Conservation (phyloP, 805 yeast genomes). For the Pichia gijzeniarum region DNA sequence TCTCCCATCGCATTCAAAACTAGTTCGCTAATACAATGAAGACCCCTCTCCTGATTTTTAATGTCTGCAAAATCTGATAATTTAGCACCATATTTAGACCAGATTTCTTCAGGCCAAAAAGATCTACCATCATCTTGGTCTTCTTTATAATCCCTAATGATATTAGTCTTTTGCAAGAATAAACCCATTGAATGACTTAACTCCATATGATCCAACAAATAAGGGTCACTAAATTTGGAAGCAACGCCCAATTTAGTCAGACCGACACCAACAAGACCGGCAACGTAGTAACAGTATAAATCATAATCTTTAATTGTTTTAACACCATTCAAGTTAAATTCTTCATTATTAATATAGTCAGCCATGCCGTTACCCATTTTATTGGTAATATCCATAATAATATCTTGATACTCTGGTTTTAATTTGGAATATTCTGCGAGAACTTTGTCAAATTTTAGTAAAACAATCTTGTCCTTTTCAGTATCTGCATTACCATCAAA, state of each 20-base stretch:
- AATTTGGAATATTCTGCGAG: conserved; percentile 67
- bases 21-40: conserved; percentile 74
- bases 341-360: conserved; percentile 71
- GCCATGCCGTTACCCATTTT: conserved; percentile 99
- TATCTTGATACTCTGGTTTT: conserved; percentile 68
- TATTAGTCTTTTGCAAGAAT: conserved; percentile 91
- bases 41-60: conserved; percentile 46
- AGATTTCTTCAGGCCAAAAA: conserved; percentile 93
- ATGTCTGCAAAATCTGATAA: conserved; percentile 54
- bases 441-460: conserved; percentile 70
- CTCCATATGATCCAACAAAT: conserved; percentile 46
- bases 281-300: conserved; percentile 92
- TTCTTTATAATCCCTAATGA: conserved; percentile 90
- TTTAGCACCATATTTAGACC: conserved; percentile 71
- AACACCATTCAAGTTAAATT: conserved; percentile 75
- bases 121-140: conserved; percentile 88
- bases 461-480: conserved; percentile 76
- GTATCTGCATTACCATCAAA: conserved; percentile 66
- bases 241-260: conserved; percentile 73
- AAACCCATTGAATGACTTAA: conserved; percentile 86
- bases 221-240: conserved; percentile 61
- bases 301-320: conserved; percentile 76
- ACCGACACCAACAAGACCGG: conserved; percentile 97
- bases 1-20: conserved; percentile 75
- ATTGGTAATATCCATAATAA: conserved; percentile 67